phyloP scores from a whole-genome alignment of 2,329 filamentous ascomycete genomes.

The Cercospora berteroae region DNA sequence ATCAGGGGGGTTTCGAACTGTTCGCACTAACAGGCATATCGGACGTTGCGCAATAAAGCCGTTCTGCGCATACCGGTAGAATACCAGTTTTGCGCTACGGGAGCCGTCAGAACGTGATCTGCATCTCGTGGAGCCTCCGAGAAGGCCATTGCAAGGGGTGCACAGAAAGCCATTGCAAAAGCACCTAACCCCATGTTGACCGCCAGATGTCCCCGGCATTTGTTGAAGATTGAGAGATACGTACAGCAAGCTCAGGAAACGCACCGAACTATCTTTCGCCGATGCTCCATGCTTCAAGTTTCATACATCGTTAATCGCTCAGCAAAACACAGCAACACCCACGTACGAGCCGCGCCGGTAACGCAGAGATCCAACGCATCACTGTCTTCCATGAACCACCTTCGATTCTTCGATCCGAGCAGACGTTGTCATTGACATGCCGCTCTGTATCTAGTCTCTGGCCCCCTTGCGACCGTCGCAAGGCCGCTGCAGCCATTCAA shows the following conservation, averaged over 20 bases:
- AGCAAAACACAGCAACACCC: neutral
- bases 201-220: neutral
- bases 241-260: neutral
- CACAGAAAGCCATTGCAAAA: neutral
- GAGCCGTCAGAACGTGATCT: neutral
- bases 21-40: neutral
- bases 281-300: neutral
- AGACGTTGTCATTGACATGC: neutral
- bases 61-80: neutral
- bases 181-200: neutral
- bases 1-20: neutral
- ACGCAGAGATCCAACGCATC: neutral
- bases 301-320: neutral
- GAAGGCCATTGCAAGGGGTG: neutral
- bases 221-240: neutral
- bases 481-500: neutral
- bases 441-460: neutral
- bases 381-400: neutral
- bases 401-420: neutral
- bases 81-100: no score
- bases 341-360: neutral
- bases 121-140: neutral
- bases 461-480: neutral
- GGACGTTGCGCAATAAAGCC: neutral
- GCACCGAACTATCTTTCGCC: neutral